These are phyloP conservation scores for Alternaria hordeiaustralica DNA, from an alignment of 2,329 filamentous ascomycete genomes.

Conservation along the genomic window DNA sequence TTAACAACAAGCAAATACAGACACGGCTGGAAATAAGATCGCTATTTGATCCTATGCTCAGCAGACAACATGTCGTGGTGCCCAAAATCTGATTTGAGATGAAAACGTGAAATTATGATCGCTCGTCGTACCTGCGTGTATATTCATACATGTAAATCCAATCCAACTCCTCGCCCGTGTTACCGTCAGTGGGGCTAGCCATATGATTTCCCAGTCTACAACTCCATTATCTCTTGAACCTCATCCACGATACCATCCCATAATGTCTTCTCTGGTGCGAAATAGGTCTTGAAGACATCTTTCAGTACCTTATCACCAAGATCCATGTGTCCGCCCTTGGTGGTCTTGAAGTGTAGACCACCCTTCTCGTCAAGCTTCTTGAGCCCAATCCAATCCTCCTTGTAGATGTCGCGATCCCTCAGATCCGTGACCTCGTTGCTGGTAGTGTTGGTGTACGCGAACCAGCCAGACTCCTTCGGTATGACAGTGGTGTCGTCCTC, in stretches of 20 bases:
- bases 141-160: neutral
- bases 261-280: constrained; percentile 54
- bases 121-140: neutral
- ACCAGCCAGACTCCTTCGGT: constrained; percentile 91
- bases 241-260: constrained; percentile 13
- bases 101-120: neutral
- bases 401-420: constrained; percentile 74
- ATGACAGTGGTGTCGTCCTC: constrained; percentile 84
- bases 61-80: neutral
- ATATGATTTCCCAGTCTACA: constrained; percentile 18
- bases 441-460: constrained; percentile 76
- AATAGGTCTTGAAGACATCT: constrained; percentile 70
- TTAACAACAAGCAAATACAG: neutral
- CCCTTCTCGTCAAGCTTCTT: constrained; percentile 79
- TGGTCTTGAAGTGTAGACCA: constrained; percentile 75
- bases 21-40: too few relatives aligned
- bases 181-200: neutral
- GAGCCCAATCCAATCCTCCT: constrained; percentile 92
- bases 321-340: constrained; percentile 83
- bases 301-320: constrained; percentile 70
- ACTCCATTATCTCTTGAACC: constrained; percentile 34
- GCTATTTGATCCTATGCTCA: too few relatives aligned
- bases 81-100: neutral
- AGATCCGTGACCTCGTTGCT: constrained; percentile 68
- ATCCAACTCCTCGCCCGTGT: neutral